Base-by-base conservation (phyloP, 1,284 basidiomycete genomes). In the Sanghuangporus weigelae region DNA sequence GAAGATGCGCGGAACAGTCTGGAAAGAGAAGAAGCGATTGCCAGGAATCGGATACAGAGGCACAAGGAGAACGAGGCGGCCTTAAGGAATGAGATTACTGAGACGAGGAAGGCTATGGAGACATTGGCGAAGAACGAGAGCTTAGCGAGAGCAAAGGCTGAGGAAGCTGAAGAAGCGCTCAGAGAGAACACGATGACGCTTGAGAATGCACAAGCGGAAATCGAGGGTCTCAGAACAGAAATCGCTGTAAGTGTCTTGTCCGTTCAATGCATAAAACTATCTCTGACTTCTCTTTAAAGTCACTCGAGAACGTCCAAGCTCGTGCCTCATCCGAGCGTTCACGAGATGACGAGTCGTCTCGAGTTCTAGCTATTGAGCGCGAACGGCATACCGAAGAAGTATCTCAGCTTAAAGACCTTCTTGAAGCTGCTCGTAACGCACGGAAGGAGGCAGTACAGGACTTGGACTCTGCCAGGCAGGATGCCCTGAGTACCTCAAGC, bases 151-250 rank as follows among this genome's bases (percentile, higher is more conserved):
- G 73, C 75, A 39, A 82, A 92, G 46, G 79, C 92, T 0, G 87
- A 88, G 64, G 95, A 97, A 73, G 82, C 95, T 19, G 92, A 95
- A 71, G 91, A 90, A 66, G 96, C 95, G 1, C 77, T 98, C 50
- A 80, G 89, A 66, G 95, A 98, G 77, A 93, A 90, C 69, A 89
- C 89, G n/a, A 80, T 85, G 42, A 92, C 95, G 1, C 80, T 98
- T 16, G 96, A 98, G 76, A 90, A 89, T 70, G 92, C 95, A n/a
- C 80, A 92, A 59, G 92, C 91, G 8, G 96, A 98, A 73, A 90
- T 98, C 26, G 96, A 98, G 77, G 79, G 79, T 2, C 75, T 97
- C 60, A 81, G 95, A 63, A 79, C 83, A 38, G 95, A 97, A 68
- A 77, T 92, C 59, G 79, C 84, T 39, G 92, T 93, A 73, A 77